Percentiles rank a stretch among this genome's conserved stretches.
Evolutionary conservation across 495 filamentous ascomycete species (phyloP).

Genomic region (Penicillium mononematosum): DNA sequence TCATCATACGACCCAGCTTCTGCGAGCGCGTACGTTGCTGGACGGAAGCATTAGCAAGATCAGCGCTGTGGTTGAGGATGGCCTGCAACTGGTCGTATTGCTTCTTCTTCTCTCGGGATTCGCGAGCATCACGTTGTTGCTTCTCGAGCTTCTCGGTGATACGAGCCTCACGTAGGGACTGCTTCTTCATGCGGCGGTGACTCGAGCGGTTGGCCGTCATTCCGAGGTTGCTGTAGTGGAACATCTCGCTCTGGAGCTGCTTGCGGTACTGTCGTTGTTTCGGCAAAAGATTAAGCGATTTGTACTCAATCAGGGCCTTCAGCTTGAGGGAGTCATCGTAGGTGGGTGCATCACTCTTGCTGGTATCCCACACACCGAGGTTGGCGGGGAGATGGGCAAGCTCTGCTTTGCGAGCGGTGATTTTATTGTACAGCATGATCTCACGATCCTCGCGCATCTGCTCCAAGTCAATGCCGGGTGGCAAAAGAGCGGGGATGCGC

Average conservation of each 20-base stretch:
- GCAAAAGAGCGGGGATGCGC: constrained; percentile 82
- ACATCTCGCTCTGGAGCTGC: constrained; percentile 81
- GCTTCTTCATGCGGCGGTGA: constrained; percentile 95
- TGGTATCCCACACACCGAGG: constrained; percentile 77
- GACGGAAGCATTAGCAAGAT: constrained; percentile 55
- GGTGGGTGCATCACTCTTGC: constrained; percentile 64
- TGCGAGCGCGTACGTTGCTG: constrained; percentile 66
- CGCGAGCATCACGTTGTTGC: constrained; percentile 92
- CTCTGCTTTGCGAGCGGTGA: constrained; percentile 76
- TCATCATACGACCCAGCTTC: constrained; percentile 85
- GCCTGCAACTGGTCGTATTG: constrained; percentile 82
- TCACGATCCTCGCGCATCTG: constrained; percentile 81
- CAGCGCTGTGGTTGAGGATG: constrained; percentile 66
- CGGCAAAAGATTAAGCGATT: constrained; percentile 73
- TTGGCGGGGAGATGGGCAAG: constrained; percentile 80
- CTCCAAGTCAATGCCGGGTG: constrained; percentile 75
- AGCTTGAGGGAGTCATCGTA: constrained; percentile 82
- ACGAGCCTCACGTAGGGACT: constrained; percentile 89
- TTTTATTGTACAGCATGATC: constrained; percentile 82
- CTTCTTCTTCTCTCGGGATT: constrained; percentile 93
- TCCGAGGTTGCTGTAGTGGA: constrained; percentile 88
- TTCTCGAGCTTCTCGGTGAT: constrained; percentile 99
- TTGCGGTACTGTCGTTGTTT: constrained; percentile 86
- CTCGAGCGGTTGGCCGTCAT: constrained; percentile 88
- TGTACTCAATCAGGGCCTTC: constrained; percentile 89